Evolutionary conservation across 164 flowering plant species (phyloP).

Genomic region (Buxus sempervirens): DNA sequence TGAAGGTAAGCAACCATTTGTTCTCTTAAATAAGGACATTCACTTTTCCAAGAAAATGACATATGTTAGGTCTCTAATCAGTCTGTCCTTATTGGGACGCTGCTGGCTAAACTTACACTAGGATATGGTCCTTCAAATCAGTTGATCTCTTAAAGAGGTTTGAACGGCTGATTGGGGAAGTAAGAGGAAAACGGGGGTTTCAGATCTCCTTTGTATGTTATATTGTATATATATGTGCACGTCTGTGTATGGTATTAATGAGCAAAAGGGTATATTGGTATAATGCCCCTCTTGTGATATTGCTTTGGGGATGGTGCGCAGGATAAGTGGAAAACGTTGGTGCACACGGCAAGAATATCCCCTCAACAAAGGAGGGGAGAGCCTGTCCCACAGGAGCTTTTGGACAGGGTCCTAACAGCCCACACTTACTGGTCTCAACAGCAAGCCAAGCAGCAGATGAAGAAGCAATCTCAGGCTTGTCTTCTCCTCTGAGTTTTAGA

Average conservation of each 20-base stretch:
- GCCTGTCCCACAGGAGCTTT: conserved; percentile 77
- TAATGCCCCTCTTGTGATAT: conserved; percentile 5
- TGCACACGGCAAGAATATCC: conserved; percentile 74
- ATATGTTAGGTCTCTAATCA: too few species aligned
- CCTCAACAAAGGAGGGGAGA: conserved; percentile 86
- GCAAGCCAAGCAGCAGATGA: conserved; percentile 56
- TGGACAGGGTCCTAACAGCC: conserved; percentile 65
- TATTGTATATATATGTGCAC: background rate
- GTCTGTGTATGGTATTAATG: background rate
- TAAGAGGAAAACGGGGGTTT: too few species aligned
- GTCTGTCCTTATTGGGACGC: too few species aligned
- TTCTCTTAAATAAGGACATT: too few species aligned
- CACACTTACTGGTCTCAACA: conserved; percentile 72
- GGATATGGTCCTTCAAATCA: too few species aligned
- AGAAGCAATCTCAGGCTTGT: conserved; percentile 32
- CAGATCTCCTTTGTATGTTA: background rate
- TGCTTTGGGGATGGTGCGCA: conserved; percentile 24
- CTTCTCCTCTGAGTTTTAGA: conserved; percentile 28
- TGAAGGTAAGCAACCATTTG: conserved; percentile 58
- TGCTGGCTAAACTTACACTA: too few species aligned
- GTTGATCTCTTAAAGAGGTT: too few species aligned
- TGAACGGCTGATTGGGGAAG: too few species aligned
- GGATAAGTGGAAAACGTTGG: conserved; percentile 90
- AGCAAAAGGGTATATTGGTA: conserved; percentile 4
- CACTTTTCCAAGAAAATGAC: too few species aligned